A percentile compares a stretch with the other conserved stretches of the same genome.
Conservation (phyloP, 805 yeast genomes). For the Myxozyma nipponensis region DNA sequence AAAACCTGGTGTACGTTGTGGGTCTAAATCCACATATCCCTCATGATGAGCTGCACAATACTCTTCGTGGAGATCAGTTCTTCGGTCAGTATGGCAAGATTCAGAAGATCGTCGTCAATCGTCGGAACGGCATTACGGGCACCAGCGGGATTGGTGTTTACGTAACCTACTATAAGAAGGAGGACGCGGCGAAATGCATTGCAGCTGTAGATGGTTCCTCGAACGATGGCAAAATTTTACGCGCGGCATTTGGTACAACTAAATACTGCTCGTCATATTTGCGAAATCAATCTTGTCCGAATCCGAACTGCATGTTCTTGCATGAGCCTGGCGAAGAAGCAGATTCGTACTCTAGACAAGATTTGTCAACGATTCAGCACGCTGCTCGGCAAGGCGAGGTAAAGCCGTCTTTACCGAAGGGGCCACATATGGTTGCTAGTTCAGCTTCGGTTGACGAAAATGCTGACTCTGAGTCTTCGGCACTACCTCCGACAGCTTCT, state of each 20-base stretch:
- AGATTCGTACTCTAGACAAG: constrained; percentile 89
- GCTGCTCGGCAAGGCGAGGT: constrained; percentile 37
- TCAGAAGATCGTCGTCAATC: constrained; percentile 87
- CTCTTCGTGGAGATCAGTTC: constrained; percentile 82
- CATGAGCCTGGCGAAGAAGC: constrained; percentile 99
- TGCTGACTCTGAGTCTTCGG: constrained; percentile 39
- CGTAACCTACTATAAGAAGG: constrained; percentile 87
- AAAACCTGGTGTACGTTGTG: constrained; percentile 91
- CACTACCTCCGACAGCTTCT: constrained; percentile 68
- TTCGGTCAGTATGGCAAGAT: constrained; percentile 99
- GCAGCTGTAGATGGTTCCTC: constrained; percentile 87
- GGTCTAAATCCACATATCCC: constrained; percentile 86
- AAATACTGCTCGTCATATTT: constrained; percentile 96
- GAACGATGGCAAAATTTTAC: constrained; percentile 79
- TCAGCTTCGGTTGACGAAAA: constrained; percentile 14
- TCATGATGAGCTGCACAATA: constrained; percentile 77
- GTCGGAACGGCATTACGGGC: constrained; percentile 54
- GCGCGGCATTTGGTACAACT: constrained; percentile 97
- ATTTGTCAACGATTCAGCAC: constrained; percentile 64
- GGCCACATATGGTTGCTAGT: neutral
- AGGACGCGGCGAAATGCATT: constrained; percentile 92
- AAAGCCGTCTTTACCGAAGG: constrained; percentile 20
- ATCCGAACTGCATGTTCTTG: constrained; percentile 97
- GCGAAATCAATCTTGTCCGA: constrained; percentile 94
- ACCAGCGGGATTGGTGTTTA: constrained; percentile 89